phyloP scores from a whole-genome alignment of 2,329 filamentous ascomycete species.

The Nannizziopsis barbatae region DNA sequence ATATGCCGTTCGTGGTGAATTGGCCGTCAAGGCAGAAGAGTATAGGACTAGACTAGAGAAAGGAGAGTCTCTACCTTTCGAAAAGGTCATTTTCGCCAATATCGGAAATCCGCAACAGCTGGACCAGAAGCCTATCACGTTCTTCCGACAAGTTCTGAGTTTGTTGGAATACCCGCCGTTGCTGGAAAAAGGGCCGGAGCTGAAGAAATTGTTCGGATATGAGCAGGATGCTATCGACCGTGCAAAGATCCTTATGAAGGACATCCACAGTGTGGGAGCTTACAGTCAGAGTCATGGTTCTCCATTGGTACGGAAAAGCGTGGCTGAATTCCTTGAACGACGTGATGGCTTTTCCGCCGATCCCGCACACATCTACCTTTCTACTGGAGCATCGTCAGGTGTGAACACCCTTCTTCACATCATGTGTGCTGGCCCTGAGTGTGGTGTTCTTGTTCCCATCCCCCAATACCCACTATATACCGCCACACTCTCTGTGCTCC shows the following conservation, averaged over 20 bases:
- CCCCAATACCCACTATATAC: constrained; percentile 98
- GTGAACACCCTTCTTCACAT: constrained; percentile 88
- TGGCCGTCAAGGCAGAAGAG: constrained; percentile 85
- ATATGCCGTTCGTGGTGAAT: constrained; percentile 93
- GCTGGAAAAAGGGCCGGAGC: constrained; percentile 69
- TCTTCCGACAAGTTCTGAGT: constrained; percentile 94
- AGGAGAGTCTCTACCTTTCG: constrained; percentile 56
- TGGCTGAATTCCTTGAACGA: constrained; percentile 85
- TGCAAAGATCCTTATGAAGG: constrained; percentile 66
- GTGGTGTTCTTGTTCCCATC: constrained; percentile 84
- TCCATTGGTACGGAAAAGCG: constrained; percentile 72
- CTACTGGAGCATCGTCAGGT: constrained; percentile 80
- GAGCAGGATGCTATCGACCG: constrained; percentile 79
- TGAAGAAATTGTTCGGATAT: constrained; percentile 68
- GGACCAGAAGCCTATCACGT: constrained; percentile 97
- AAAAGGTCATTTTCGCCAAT: constrained; percentile 88
- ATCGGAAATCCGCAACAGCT: constrained; percentile 98
- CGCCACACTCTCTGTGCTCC: constrained; percentile 72
- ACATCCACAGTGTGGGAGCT: constrained; percentile 83
- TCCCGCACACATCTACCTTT: constrained; percentile 75
- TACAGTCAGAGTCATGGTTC: constrained; percentile 92
- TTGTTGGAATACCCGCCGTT: constrained; percentile 81
- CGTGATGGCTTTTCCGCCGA: constrained; percentile 82
- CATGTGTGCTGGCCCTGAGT: constrained; percentile 65
- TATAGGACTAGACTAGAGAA: constrained; percentile 61